Base-by-base conservation (phyloP, 306 rosid genomes). In the Rubus idaeus region DNA sequence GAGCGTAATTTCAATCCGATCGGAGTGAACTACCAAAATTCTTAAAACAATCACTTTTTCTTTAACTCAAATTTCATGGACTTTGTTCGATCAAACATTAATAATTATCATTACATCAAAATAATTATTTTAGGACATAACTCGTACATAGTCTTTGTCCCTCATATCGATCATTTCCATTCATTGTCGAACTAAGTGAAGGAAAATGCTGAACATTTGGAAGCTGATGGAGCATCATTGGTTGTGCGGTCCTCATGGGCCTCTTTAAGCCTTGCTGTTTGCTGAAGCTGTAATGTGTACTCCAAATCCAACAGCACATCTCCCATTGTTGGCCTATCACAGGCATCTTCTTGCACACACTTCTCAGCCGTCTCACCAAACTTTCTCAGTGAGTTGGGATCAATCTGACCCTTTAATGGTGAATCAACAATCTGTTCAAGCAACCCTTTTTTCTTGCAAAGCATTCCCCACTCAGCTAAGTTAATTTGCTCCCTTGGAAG, bases 301-400 rank as follows among this genome's bases (percentile, higher is more conserved):
- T 87, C 91, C 77, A 87, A 73, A 70, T 87, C 91, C 93, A 91
- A 87, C 10, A 81, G 45, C 39, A 89, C 91, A 77, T 89, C 87
- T 1, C 44, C 77, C 91, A 89, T 87, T 56, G 82, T 51, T 5
- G 89, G 88, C 83, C 90, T 58, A 57, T 85, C 83, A n/a, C 12
- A 35, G 26, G 83, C 73, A 40, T 84, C 83, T 0, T 82, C 82
- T 40, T 80, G 80, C 82, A 84, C 67, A 64, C 93, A 87, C 70
- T 82, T 87, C 78, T 82, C 88, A 10, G 67, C 67, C 0, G 82
- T 72, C 41, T 85, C 89, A 10, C 82, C 68, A 35, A 89, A 89
- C 39, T 87, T 89, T 66, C 84, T 76, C 13, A 83, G 85, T 3
- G 93, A 89, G 70, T 73, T 78, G 4, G 83, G 81, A 73, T 84